Conservation (phyloP, 306 rosid genomes). For the Malus sylvestris region DNA sequence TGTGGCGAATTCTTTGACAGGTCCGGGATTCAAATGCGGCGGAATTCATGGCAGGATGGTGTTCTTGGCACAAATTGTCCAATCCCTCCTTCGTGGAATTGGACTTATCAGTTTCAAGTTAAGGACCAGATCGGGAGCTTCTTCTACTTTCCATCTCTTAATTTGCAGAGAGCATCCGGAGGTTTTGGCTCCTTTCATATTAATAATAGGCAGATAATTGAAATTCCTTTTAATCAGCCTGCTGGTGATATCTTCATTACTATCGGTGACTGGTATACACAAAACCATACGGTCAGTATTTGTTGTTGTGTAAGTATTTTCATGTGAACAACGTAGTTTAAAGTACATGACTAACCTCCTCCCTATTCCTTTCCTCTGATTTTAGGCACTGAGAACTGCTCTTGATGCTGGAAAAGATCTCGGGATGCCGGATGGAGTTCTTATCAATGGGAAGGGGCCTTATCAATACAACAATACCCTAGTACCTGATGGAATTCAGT, state of each 20-base stretch:
- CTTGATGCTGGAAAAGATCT: constrained; percentile 68
- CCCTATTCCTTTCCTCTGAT: neutral
- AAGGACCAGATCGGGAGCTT: constrained; percentile 97
- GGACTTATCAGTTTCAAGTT: constrained; percentile 89
- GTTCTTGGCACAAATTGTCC: constrained; percentile 89
- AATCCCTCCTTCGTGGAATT: constrained; percentile 76
- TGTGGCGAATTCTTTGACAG: constrained; percentile 29
- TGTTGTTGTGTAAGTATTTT: neutral
- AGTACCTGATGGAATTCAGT: constrained; percentile 52
- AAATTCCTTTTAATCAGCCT: constrained; percentile 66
- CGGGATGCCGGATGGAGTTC: constrained; percentile 88
- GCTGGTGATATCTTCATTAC: constrained; percentile 60
- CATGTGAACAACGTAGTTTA: constrained; percentile 1
- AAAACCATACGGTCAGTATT: constrained; percentile 57
- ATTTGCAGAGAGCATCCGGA: constrained; percentile 80
- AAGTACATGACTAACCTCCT: neutral
- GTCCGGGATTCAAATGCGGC: constrained; percentile 83
- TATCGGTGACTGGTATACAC: constrained; percentile 81
- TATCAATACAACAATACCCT: constrained; percentile 69
- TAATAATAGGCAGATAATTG: constrained; percentile 46
- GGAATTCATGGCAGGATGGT: constrained; percentile 83
- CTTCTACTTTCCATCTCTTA: constrained; percentile 75
- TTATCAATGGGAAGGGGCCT: constrained; percentile 94
- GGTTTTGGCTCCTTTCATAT: constrained; percentile 76
- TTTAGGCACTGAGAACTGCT: constrained; percentile 50